Base-by-base conservation (phyloP, 2,329 filamentous ascomycete species). In the Thielaviopsis euricoi region DNA sequence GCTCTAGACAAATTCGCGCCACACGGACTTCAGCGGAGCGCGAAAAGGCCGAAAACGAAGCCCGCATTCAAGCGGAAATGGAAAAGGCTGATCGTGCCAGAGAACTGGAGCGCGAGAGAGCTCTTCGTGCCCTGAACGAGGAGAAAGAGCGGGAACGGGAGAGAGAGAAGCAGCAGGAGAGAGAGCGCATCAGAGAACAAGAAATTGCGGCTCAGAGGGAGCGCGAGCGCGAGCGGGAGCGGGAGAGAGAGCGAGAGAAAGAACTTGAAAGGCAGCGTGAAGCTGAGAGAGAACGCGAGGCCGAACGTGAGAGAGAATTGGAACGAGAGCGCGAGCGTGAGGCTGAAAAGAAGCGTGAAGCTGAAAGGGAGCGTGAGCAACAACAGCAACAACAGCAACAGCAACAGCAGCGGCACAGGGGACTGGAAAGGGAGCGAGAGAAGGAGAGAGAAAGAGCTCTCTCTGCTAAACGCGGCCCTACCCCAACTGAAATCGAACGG, bases 101-200 rank as follows among this genome's bases (percentile, higher is more conserved):
- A 9, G 79, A 83, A 63, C 84, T 85, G 68, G 84, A 88, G 66
- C 76, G 83, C 6, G 80, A 85, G 63, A 87, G 86, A 66, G 85
- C 80, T 77, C 2, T 80, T 79, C 61, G 80, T 73, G 65, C 71
- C 79, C 81, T 77, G 64, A 76, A 79, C 48, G 73, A 76, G 60
- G 75, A 78, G 56, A 71, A 70, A 58, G 61, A 63, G 49, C 55
- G 60, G 46, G 60, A 55, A 48, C 61, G 59, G 25, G 66, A 70
- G 59, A 64, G 62, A 60, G 62, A 64, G 51, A 57, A 61, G 48
- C 61, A 64, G 50, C 50, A 46, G 15, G 58, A 64, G 10, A 43
- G 60, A n/a, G 60, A 63, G 33, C 58, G 55, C n/a, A 37, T 53
- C 22, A 37, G 56, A 29, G 40, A 57, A 29, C 26, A 46, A 21